Evolutionary conservation across 2,329 filamentous ascomycete genomes (phyloP).

Genomic region (Calonectria honghensis): DNA sequence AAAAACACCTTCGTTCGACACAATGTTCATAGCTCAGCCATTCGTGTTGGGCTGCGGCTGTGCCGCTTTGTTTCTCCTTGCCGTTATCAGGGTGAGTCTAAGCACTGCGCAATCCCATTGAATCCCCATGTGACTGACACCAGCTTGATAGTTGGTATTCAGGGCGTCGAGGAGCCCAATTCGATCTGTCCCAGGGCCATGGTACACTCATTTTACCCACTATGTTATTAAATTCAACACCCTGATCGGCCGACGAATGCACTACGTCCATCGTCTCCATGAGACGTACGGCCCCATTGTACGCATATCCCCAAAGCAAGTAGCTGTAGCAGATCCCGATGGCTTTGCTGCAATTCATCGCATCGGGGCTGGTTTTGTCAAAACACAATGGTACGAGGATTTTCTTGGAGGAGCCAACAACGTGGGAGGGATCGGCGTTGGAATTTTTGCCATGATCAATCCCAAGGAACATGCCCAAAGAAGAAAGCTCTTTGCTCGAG

Average conservation of each 20-base stretch:
- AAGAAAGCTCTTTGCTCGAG: slow-evolving; percentile 6
- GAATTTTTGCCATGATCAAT: background rate
- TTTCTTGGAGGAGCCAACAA: slow-evolving; percentile 9
- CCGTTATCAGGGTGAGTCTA: background rate
- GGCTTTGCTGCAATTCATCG: background rate
- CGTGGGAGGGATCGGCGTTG: background rate
- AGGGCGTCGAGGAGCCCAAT: background rate
- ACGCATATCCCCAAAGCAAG: background rate
- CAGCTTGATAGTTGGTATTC: background rate
- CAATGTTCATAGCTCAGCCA: background rate
- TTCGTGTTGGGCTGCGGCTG: background rate
- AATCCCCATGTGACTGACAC: background rate
- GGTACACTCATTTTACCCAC: slow-evolving; percentile 15
- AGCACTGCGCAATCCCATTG: background rate
- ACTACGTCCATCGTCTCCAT: slow-evolving; percentile 7
- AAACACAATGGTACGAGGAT: slow-evolving; percentile 17
- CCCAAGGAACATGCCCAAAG: slow-evolving; percentile 8
- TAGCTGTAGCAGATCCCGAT: slow-evolving; percentile 1
- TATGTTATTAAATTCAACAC: background rate
- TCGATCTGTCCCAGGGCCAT: background rate
- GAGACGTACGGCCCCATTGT: background rate
- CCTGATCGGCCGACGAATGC: slow-evolving; percentile 1
- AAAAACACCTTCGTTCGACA: background rate
- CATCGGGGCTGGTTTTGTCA: slow-evolving; percentile 4
- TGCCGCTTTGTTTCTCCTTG: background rate